Evolutionary conservation across 2,329 filamentous ascomycete genomes (phyloP), one percentile per base, ranked within the genome.

Genomic region (Fusarium agapanthi): DNA sequence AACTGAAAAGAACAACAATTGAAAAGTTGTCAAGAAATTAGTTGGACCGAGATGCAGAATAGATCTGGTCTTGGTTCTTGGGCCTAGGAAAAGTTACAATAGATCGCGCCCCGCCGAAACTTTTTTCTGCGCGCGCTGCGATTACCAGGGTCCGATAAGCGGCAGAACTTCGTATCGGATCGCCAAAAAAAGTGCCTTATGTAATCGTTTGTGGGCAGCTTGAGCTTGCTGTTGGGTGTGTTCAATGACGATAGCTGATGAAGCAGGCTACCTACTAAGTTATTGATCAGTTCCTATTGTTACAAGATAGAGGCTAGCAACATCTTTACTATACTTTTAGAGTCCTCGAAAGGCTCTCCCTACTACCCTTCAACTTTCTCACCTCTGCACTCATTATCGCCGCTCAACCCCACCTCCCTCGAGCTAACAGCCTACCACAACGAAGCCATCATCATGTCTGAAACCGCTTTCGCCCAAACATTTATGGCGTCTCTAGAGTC

Each of bases 401-500:
- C 58, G 41, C 61, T 70, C 65, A 67, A 75, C 76, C 76, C 75
- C 72, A 65, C 75, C 75, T 73, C 68, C 45, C 43, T 74, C 51
- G 34, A 73, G 58, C 66, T 56, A 44, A 41, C 45, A 69, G 32
- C 28, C 40, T 37, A 41, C 40, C 30, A 56, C 43, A 28, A 65
- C 59, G 59, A 72, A 53, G 56, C 68, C 65, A 61, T 72, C 79
- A 80, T 67, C 74, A 95, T 95, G 92, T 88, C 92, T n/a, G 95
- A 98, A 87, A 83, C 95, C 68, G 85, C 90, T 56, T 98, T 98
- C 82, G 92, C 94, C 76, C 94, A 93, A 83, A 87, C 90, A 37
- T 98, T 97, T 83, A 90, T 99, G 75, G 86, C 91, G 58, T 88
- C 90, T 28, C 89, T 98, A 71, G 94, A 97, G 83, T 89, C 90